Conservation (phyloP, 352 stramenopile genomes). For the Thalassiosira pacifica region DNA sequence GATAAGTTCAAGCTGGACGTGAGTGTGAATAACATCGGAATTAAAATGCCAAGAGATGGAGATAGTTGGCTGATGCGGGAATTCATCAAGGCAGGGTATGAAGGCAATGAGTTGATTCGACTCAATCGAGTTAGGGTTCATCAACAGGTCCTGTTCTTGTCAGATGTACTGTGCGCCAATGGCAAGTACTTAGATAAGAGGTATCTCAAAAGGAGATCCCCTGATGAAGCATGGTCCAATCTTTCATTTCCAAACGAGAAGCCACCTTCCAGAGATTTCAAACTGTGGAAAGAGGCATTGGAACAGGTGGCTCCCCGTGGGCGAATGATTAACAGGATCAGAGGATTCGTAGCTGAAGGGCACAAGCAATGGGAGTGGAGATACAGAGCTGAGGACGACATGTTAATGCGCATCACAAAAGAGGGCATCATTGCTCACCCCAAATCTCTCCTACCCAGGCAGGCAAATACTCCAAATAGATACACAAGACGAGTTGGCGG, state of each 20-base stretch:
- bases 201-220: slow-evolving; percentile 8
- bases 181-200: slow-evolving; percentile 18
- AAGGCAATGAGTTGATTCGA: not conserved
- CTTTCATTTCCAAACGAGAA: slow-evolving; percentile 3
- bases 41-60: slow-evolving; percentile 9
- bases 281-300: slow-evolving; percentile 10
- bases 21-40: not conserved
- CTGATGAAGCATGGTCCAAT: slow-evolving; percentile 3
- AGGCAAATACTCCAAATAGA: not conserved
- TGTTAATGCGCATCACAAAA: not conserved
- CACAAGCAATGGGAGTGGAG: slow-evolving; percentile 26
- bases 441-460: not conserved
- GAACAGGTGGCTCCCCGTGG: not conserved
- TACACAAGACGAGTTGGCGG: no score
- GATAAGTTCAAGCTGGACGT: slow-evolving; percentile 26
- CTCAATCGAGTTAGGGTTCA: slow-evolving; percentile 29
- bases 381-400: not conserved
- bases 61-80: slow-evolving; percentile 41
- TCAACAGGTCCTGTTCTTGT: slow-evolving; percentile 40
- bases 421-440: not conserved
- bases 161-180: slow-evolving; percentile 10
- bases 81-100: not conserved
- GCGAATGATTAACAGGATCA: not conserved
- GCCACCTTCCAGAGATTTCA: not conserved
- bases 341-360: not conserved